Evolutionary conservation across 768 basidiomycete genomes (phyloP), one percentile per base, ranked within the genome.

Genomic region (Cystofilobasidium capitatum): DNA sequence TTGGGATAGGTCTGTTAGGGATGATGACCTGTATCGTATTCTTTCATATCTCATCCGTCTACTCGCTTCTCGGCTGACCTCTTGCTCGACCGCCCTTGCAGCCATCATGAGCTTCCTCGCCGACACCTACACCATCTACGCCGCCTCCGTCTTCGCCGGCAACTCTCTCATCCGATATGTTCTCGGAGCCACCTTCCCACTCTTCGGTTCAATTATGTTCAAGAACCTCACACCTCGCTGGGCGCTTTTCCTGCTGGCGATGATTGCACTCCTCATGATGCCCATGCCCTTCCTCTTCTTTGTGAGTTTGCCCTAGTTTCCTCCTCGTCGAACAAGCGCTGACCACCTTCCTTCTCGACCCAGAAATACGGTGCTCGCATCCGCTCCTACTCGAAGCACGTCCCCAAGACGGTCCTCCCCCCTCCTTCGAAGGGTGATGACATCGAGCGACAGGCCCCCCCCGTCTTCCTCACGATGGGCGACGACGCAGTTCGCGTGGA

Each of bases 71-170:
- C n/a, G n/a, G n/a, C n/a, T 45, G 14, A 45, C 17, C 3, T 5
- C 44, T 45, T 16, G 17, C 24, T 16, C 44, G 44, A 4, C 44
- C 44, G 44, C 44, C 17, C 24, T 51, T 29, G 9, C n/a, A n/a
- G n/a, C n/a, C n/a, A 51, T 51, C 49, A 51, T 51, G 49, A 4
- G 26, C 6, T 58, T 29, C 33, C 58, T 58, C 37, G 6, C 26
- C 29, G 61, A 62, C 45, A 62, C 44, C 7, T 62, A 62, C 40
- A 62, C 61, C 24, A 62, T 62, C 47, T 62, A 62, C 44, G 26
- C 42, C n/a, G 61, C 61, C 20, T 47, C 42, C 5, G 61, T 51
- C 29, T 62, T 62, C 37, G 61, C 61, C 26, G 61, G 20, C 44
- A 62, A 62, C 45, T 31, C 26, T n/a, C 33, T 62, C 17, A 10